Evolutionary conservation across 2,329 filamentous ascomycete genomes (phyloP), one percentile per base, ranked within the genome.

Genomic region (Aspergillus ruber): DNA sequence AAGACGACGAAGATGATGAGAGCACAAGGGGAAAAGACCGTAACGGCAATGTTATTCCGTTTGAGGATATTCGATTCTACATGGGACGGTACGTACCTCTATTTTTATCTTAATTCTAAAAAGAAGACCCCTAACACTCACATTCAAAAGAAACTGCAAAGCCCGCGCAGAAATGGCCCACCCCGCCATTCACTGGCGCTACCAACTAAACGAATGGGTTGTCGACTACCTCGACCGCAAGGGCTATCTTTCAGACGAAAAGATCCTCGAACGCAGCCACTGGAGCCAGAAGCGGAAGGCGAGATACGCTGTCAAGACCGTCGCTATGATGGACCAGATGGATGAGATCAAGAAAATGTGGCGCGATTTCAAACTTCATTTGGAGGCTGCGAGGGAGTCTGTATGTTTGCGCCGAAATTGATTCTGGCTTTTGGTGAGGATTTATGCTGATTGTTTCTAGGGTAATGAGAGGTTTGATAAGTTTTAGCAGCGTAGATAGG

Each of bases 141-240:
- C 40, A 15, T 8, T 7, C 12, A 42, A 42, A 7, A 70, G 70
- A 50, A 75, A 76, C 50, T 86, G 83, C 70, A 79, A 77, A 58
- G 68, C 70, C 27, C 85, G 84, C 54, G 86, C 87, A 0, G 74
- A 82, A 53, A 83, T 83, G 35, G 84, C 85, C 0, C 87, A 91
- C 60, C 78, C 77, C 1, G 74, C 91, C 3, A 76, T 82, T 4
- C 88, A 93, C 67, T 90, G 88, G 88, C 84, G 84, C 48, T 80
- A 79, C 50, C 79, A 83, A 41, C 79, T 91, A n/a, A 84, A 86
- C 59, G 77, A 84, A 53, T 86, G 80, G 77, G 83, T 90, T 0
- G 74, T 85, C 20, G 74, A 77, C 23, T 80, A 79, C 45, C 78
- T 93, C 0, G 66, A 74, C 20, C 65, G 65, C 1, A 74, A 83